Evolutionary conservation across 768 basidiomycete species (phyloP), one percentile per base, ranked within the genome.

Genomic region (Paxillus ammoniavirescens): DNA sequence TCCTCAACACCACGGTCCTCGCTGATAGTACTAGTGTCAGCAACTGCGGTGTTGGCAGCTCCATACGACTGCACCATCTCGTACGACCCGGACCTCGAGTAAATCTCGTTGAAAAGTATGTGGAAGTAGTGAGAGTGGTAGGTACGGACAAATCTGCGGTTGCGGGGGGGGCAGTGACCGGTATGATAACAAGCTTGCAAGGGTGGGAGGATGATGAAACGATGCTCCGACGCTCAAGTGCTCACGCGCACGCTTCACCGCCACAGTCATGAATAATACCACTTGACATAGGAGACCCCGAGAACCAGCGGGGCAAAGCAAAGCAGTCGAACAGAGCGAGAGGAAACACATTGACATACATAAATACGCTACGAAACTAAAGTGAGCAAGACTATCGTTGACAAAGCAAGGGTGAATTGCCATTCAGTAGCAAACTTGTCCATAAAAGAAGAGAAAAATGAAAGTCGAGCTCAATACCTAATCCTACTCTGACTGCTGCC

Each of bases 11-110:
- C 31, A 35, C 8, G 51, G 17, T 51, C 48, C 14, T 49, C 55
- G 17, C 40, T 28, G 36, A 57, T 53, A 38, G 26, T 26, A 26
- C 26, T 26, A 26, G 50, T 55, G 30, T 59, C 61, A 45, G 65
- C 59, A 26, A 69, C 75, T 43, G 59, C 61, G 68, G 61, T 67
- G 69, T 40, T 73, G 37, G 77, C 76, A n/a, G 81, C 73, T 42
- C 88, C 87, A 59, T 92, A 93, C 5, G 78, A 77, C 52, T 82
- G 82, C 33, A 81, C 77, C 87, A 89, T 91, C 62, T 86, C 82
- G 76, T 77, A 77, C 44, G 59, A 61, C 38, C 64, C 62, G 31
- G 42, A 42, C 14, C 37, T n/a, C 10, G 38, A 8, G 7, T 40
- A 0, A 18, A n/a, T 40, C 2, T 9, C 38, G 38, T 40, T 14